Conservation (phyloP, 352 stramenopile species). For the Phytophthora rubi region DNA sequence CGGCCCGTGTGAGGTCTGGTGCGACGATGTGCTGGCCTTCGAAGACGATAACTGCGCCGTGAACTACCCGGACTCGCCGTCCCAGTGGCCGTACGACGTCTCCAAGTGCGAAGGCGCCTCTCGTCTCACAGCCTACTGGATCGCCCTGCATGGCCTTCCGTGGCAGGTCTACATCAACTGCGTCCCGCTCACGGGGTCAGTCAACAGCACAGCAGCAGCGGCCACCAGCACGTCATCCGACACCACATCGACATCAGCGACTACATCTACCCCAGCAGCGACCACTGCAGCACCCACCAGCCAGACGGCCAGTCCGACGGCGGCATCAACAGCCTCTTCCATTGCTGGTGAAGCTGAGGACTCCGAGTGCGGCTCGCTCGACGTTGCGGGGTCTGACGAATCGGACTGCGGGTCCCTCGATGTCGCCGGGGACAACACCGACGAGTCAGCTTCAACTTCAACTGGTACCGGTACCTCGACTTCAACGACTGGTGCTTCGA, state of each 20-base stretch:
- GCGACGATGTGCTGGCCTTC: constrained; percentile 44
- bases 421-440: constrained; percentile 24
- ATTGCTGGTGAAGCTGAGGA: constrained; percentile 29
- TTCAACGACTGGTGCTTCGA: constrained; percentile 6
- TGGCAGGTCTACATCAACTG: constrained; percentile 50
- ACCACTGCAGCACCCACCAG: constrained; percentile 10
- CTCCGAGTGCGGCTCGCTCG: constrained; percentile 29
- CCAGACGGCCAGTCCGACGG: constrained; percentile 8
- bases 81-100: constrained; percentile 29
- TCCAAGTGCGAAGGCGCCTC: constrained; percentile 27
- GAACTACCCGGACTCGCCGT: constrained; percentile 29
- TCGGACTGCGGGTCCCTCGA: constrained; percentile 34
- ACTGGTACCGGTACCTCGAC: constrained; percentile 7
- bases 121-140: constrained; percentile 41
- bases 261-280: constrained; percentile 11
- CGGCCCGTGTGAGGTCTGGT: constrained; percentile 62
- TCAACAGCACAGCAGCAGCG: constrained; percentile 12
- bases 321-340: neutral
- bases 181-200: constrained; percentile 23
- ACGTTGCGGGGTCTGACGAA: constrained; percentile 24
- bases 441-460: constrained; percentile 22
- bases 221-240: constrained; percentile 11
- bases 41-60: constrained; percentile 52
- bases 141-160: constrained; percentile 44
- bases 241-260: constrained; percentile 10